Base-by-base conservation (phyloP, 371 early-diverging fungal species). In the Haplosporangium sp. region DNA sequence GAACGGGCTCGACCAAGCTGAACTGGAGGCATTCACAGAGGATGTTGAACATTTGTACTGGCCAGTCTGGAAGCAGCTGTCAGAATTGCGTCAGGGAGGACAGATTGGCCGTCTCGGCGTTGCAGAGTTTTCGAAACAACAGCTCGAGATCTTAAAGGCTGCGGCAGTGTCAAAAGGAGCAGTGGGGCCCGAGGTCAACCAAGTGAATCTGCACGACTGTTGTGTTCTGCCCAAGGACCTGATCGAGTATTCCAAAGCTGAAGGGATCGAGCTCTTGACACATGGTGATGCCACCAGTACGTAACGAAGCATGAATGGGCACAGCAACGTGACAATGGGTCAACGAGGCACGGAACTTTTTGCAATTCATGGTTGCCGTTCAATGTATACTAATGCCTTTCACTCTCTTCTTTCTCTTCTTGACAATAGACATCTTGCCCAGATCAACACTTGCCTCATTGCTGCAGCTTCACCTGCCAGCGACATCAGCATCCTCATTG, bases 131-230 rank as follows among this genome's bases (percentile, higher is more conserved):
- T 68, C 73, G 9, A 79, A 64, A 18, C 71, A 73, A 23, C 72
- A 79, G 23, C 59, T 79, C 12, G 80, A 72, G 59, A 57, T 65
- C 45, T 45, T 79, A 51, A 79, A 68, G 64, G 45, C 42, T 0
- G 46, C 38, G 13, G 73, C 80, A 0, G 37, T 64, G 2, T 23
- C 62, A 1, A 47, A 55, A 6, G 69, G 59, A 0, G 71, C 62
- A 16, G 54, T 48, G 11, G 67, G 53, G 0, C 81, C 81, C 16
- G 73, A 81, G 50, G 48, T 76, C n/a, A 68, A 81, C 45, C 86
- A 85, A 61, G 83, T 85, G 45, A 83, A 83, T 68, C 55, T 85
- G 29, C 73, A 73, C 23, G 81, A 85, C 42, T 88, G 89, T 62
- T 85, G 86, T 48, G 75, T 80, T 36, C 74, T 86, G 38, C 87